Evolutionary conservation across 192 early-diverging fungal species (phyloP).

Genomic region (Umbelopsis sp.): DNA sequence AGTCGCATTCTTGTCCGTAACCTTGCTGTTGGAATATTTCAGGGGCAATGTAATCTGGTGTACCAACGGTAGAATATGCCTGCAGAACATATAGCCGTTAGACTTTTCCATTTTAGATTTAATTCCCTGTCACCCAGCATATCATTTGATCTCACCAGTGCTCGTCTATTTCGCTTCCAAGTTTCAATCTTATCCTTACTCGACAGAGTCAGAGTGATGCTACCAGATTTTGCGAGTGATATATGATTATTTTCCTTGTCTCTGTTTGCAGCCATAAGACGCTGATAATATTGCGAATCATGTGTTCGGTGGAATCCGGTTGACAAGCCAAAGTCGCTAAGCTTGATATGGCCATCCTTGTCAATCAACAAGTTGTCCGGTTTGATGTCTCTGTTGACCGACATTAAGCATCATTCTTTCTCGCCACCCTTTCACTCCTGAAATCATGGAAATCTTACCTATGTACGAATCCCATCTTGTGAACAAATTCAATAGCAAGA

Average conservation of each 20-base stretch:
- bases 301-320: conserved; percentile 99
- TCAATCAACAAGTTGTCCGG: conserved; percentile 93
- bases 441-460: conserved; percentile 46
- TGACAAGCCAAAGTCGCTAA: conserved; percentile 98
- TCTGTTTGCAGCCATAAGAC: conserved; percentile 52
- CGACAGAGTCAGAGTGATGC: conserved; percentile 75
- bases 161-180: conserved; percentile 96
- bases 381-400: conserved; percentile 70
- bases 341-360: conserved; percentile 96
- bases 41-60: conserved; percentile 93
- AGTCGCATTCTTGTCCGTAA: conserved; percentile 98
- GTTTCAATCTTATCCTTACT: conserved; percentile 96
- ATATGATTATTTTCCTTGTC: conserved; percentile 50
- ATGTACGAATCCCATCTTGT: conserved; percentile 94
- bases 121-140: background rate
- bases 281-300: conserved; percentile 94
- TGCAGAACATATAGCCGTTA: conserved; percentile 19
- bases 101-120: background rate
- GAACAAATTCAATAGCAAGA: conserved; percentile 89
- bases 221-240: conserved; percentile 73
- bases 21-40: conserved; percentile 95
- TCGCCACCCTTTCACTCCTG: background rate
- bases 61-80: conserved; percentile 99
- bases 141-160: conserved; percentile 55
- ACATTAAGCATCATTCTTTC: background rate